Percentiles rank a stretch among this genome's conserved stretches.
phyloP scores from a whole-genome alignment of 805 yeast genomes.

The Yarrowia bubula region DNA sequence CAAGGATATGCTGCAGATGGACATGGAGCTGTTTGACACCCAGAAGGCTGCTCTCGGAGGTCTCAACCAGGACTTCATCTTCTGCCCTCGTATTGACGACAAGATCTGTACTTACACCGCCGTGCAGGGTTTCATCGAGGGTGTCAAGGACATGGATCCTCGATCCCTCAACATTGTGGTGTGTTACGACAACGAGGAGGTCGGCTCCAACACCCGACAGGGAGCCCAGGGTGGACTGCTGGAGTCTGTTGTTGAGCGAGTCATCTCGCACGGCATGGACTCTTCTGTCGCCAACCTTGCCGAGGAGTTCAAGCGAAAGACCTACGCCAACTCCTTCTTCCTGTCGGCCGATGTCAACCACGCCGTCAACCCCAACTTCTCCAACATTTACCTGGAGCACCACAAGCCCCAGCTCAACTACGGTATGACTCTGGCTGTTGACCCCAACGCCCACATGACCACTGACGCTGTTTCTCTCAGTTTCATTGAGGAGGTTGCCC shows the following conservation, averaged over 20 bases:
- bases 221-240: slow-evolving; percentile 77
- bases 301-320: slow-evolving; percentile 41
- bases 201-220: slow-evolving; percentile 72
- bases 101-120: slow-evolving; percentile 78
- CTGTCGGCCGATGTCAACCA: slow-evolving; percentile 82
- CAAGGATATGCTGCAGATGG: slow-evolving; percentile 61
- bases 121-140: slow-evolving; percentile 54
- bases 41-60: slow-evolving; percentile 79
- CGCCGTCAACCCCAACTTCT: slow-evolving; percentile 72
- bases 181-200: slow-evolving; percentile 75
- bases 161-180: slow-evolving; percentile 52
- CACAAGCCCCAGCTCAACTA: slow-evolving; percentile 76
- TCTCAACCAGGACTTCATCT: slow-evolving; percentile 65
- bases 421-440: slow-evolving; percentile 66
- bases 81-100: slow-evolving; percentile 81
- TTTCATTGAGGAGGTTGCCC: slow-evolving; percentile 65
- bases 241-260: slow-evolving; percentile 56
- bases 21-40: slow-evolving; percentile 73
- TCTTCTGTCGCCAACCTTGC: slow-evolving; percentile 30
- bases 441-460: slow-evolving; percentile 78
- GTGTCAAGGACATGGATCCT: slow-evolving; percentile 40
- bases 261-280: slow-evolving; percentile 34
- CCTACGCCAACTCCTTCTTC: slow-evolving; percentile 68
- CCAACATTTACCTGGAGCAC: slow-evolving; percentile 59
- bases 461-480: slow-evolving; percentile 75